These are phyloP conservation scores for Puccinia coronata DNA, from an alignment of 1,284 basidiomycete species.

Conservation along the genomic window DNA sequence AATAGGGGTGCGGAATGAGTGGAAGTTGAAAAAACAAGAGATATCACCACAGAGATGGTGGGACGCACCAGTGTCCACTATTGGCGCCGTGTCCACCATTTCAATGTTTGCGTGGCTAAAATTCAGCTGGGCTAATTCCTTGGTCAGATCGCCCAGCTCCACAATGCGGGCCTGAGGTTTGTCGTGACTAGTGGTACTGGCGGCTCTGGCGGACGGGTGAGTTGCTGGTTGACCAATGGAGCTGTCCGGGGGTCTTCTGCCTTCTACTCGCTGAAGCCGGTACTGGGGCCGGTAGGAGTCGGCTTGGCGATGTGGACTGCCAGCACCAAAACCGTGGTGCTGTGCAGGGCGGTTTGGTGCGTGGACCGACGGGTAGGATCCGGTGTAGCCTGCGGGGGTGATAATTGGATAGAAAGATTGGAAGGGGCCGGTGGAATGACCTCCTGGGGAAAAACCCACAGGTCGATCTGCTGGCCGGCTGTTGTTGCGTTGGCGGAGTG, in stretches of 20 bases:
- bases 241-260: not conserved
- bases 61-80: not conserved
- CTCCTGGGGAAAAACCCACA: too few relatives aligned
- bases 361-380: not conserved
- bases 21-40: not conserved
- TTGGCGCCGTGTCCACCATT: not conserved
- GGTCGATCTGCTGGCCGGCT: too few relatives aligned
- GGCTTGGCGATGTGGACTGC: too few relatives aligned
- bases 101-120: too few relatives aligned
- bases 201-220: not conserved
- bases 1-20: too few relatives aligned
- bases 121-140: too few relatives aligned
- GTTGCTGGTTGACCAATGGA: not conserved
- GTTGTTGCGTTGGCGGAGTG: too few relatives aligned
- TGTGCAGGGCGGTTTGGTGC: too few relatives aligned
- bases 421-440: not conserved
- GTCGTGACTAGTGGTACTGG: not conserved
- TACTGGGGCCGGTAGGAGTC: not conserved
- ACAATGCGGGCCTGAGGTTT: not conserved
- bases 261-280: not conserved
- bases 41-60: not conserved
- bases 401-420: not conserved
- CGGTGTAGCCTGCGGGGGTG: not conserved
- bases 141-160: too few relatives aligned
- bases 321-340: not conserved